These are phyloP conservation scores for Irpex sp. DNA, from an alignment of 1,284 basidiomycete species.

Conservation along the genomic window DNA sequence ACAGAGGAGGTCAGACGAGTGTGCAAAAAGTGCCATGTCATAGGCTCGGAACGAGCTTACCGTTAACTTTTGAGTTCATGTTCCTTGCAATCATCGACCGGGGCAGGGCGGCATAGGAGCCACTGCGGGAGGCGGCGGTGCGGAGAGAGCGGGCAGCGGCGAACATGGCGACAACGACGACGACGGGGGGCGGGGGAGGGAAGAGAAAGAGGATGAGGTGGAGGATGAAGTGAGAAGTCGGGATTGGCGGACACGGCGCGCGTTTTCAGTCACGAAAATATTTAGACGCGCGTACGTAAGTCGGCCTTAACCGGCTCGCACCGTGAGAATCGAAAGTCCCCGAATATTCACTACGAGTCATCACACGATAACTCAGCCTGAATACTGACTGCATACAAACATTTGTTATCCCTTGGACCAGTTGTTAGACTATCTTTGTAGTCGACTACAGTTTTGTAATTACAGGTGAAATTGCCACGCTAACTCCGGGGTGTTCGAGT, in stretches of 20 bases:
- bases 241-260: slow-evolving; percentile 10
- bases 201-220: slow-evolving; percentile 34
- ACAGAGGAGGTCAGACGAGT: not conserved
- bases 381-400: not conserved
- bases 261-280: slow-evolving; percentile 12
- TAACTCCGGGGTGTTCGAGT: no score
- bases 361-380: not conserved
- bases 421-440: no score
- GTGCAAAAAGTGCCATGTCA: not conserved
- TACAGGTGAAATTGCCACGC: no score
- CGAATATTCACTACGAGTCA: slow-evolving; percentile 8
- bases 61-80: slow-evolving; percentile 80
- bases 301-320: slow-evolving; percentile 10
- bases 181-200: not conserved
- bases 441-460: no score
- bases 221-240: slow-evolving; percentile 28
- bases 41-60: slow-evolving; percentile 31
- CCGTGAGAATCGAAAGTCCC: slow-evolving; percentile 9
- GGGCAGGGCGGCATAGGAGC: slow-evolving; percentile 60
- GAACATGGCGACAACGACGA: slow-evolving; percentile 33
- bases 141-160: slow-evolving; percentile 58
- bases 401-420: not conserved
- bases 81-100: slow-evolving; percentile 70
- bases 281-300: slow-evolving; percentile 13
- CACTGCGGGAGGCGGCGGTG: slow-evolving; percentile 50